Percentiles rank a stretch among this genome's conserved stretches.
Conservation (phyloP, 805 yeast species). For the Wickerhamomyces subpelliculosus region DNA sequence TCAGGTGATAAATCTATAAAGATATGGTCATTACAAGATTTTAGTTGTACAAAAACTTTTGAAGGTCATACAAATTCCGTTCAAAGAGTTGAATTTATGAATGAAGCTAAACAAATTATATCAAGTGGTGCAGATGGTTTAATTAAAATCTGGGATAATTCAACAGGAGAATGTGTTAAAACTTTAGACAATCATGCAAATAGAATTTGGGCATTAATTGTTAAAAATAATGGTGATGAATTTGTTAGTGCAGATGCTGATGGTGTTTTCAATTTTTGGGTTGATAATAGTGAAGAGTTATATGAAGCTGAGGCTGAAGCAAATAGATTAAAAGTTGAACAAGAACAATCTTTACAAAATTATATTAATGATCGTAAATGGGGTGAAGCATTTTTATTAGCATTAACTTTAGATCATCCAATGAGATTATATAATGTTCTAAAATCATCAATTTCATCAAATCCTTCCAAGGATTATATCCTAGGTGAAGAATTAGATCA, state of each 20-base stretch:
- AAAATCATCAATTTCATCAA: slow-evolving; percentile 45
- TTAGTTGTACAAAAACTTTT: slow-evolving; percentile 68
- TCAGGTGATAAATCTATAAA: slow-evolving; percentile 90
- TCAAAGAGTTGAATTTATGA: slow-evolving; percentile 69
- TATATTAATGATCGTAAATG: slow-evolving; percentile 68
- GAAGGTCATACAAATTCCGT: slow-evolving; percentile 95
- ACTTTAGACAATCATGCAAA: slow-evolving; percentile 92
- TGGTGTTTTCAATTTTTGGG: slow-evolving; percentile 86
- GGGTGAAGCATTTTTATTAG: slow-evolving; percentile 82
- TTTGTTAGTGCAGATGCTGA: slow-evolving; percentile 92
- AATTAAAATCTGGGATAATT: slow-evolving; percentile 81
- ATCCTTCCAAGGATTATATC: slow-evolving; percentile 35
- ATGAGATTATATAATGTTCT: slow-evolving; percentile 79
- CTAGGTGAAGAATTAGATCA: slow-evolving; percentile 50
- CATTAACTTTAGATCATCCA: slow-evolving; percentile 84
- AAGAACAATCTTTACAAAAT: slow-evolving; percentile 82
- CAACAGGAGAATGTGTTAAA: slow-evolving; percentile 68
- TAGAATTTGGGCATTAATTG: slow-evolving; percentile 86
- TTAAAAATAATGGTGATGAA: slow-evolving; percentile 56
- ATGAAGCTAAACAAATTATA: slow-evolving; percentile 58
- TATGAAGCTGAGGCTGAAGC: slow-evolving; percentile 43
- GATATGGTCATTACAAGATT: slow-evolving; percentile 81
- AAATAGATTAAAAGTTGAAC: slow-evolving; percentile 58
- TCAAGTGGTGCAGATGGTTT: slow-evolving; percentile 91
- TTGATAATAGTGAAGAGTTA: slow-evolving; percentile 76